Conservation (phyloP, 1,284 basidiomycete genomes). For the Cryptococcus sp. region DNA sequence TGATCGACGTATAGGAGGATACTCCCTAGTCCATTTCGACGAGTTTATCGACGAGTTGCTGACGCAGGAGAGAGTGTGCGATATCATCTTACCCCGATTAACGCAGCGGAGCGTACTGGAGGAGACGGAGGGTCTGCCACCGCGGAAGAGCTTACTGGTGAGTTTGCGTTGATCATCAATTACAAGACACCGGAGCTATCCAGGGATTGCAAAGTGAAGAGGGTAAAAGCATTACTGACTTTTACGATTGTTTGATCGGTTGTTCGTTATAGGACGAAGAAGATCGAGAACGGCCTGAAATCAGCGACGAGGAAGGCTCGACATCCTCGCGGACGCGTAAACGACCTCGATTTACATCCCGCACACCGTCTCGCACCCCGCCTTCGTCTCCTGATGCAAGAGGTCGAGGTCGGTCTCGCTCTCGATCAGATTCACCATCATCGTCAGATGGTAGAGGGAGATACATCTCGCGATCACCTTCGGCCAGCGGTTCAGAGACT, state of each 20-base stretch:
- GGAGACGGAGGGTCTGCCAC: constrained; percentile 84
- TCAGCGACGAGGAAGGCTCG: constrained; percentile 5
- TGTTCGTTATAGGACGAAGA: constrained; percentile 16
- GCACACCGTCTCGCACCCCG: constrained; percentile 34
- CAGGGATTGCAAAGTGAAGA: no score
- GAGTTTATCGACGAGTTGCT: constrained; percentile 87
- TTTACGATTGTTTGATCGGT: no score
- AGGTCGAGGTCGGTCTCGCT: constrained; percentile 24
- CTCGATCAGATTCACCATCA: constrained; percentile 2
- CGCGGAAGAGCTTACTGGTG: constrained; percentile 47
- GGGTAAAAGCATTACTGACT: no score
- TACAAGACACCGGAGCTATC: no score
- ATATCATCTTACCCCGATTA: constrained; percentile 91
- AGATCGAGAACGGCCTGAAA: constrained; percentile 9
- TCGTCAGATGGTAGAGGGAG: constrained; percentile 15
- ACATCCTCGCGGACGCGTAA: constrained; percentile 7
- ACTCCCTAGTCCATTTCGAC: constrained; percentile 82
- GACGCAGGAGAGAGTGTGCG: constrained; percentile 88
- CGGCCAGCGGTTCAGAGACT: constrained; percentile 26
- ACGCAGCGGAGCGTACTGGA: constrained; percentile 84
- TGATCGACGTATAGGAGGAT: constrained; percentile 63
- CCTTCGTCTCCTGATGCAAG: constrained; percentile 16
- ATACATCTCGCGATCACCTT: constrained; percentile 53
- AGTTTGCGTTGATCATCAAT: constrained; percentile 3
- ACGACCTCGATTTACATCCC: constrained; percentile 31